Conservation (phyloP, 2,329 filamentous ascomycete genomes). For the Verticillium isaacii region DNA sequence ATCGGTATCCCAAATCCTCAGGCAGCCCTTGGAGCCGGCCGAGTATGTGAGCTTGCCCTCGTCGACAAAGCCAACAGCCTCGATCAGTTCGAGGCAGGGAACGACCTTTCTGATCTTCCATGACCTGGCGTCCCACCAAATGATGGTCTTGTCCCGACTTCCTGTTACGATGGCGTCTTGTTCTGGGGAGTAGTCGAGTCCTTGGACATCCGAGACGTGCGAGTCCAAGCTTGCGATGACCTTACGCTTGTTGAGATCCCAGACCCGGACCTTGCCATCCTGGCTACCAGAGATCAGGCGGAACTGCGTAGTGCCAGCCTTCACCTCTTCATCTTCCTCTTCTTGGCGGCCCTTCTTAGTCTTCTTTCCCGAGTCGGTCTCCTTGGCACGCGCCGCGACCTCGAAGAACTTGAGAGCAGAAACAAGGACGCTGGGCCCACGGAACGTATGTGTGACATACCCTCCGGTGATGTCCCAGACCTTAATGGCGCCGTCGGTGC, state of each 20-base stretch:
- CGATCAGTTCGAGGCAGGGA: conserved; percentile 79
- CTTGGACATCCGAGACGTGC: conserved; percentile 91
- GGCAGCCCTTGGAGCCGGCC: conserved; percentile 74
- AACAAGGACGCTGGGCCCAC: conserved; percentile 85
- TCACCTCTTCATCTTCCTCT: conserved; percentile 34
- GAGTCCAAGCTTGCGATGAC: conserved; percentile 77
- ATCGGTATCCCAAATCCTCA: conserved; percentile 79
- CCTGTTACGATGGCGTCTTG: conserved; percentile 76
- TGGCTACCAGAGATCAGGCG: conserved; percentile 87
- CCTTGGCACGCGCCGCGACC: conserved; percentile 38
- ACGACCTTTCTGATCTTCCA: conserved; percentile 82
- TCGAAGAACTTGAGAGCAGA: conserved; percentile 93
- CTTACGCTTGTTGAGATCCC: conserved; percentile 82
- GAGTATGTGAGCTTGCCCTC: conserved; percentile 72
- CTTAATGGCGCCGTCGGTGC: conserved; percentile 89
- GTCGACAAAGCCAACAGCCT: conserved; percentile 74
- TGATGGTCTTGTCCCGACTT: conserved; percentile 88
- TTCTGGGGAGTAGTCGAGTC: conserved; percentile 72
- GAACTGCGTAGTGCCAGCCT: conserved; percentile 50
- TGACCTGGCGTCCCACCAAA: conserved; percentile 80
- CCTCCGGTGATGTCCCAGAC: conserved; percentile 92
- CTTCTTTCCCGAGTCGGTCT: conserved; percentile 34
- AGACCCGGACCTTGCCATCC: conserved; percentile 87
- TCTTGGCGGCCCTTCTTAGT: conserved; percentile 34
- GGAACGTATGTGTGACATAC: conserved; percentile 91